Evolutionary conservation across 2,329 filamentous ascomycete genomes (phyloP).

Genomic region (Aspergillus amoenus): DNA sequence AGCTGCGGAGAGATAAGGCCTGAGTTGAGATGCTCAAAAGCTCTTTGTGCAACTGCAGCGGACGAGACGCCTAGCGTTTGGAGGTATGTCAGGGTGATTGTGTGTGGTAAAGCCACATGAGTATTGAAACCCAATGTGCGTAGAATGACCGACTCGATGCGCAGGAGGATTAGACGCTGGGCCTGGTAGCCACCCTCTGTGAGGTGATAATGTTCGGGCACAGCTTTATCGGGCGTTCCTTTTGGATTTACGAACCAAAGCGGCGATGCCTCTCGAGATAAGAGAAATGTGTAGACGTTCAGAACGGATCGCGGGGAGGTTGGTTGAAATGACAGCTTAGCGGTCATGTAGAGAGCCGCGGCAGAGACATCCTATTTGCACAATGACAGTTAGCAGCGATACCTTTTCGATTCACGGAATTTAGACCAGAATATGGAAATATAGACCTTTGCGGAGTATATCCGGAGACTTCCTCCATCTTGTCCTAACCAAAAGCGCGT

Average conservation of each 20-base stretch:
- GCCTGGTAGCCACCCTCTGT: conserved; percentile 70
- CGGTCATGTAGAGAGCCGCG: conserved; percentile 73
- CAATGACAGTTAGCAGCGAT: background rate
- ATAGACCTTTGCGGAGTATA: conserved; percentile 44
- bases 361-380: conserved; percentile 71
- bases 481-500: conserved; percentile 72
- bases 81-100: conserved; percentile 85
- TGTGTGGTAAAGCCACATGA: conserved; percentile 81
- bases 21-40: conserved; percentile 79
- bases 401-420: background rate
- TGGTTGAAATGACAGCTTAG: conserved; percentile 77
- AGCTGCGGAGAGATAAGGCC: conserved; percentile 83
- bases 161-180: conserved; percentile 64
- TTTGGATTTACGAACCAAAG: conserved; percentile 44
- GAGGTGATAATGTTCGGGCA: conserved; percentile 64
- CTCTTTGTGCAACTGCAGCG: conserved; percentile 60
- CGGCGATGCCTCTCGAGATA: conserved; percentile 58
- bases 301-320: conserved; percentile 76
- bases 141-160: conserved; percentile 75
- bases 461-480: conserved; percentile 45
- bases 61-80: conserved; percentile 76
- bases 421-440: background rate
- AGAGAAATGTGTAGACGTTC: conserved; percentile 81
- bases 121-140: conserved; percentile 76
- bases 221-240: conserved; percentile 30